These are phyloP conservation scores for Scedosporium minutisporum DNA, from an alignment of 2,329 filamentous ascomycete species.

Conservation along the genomic window DNA sequence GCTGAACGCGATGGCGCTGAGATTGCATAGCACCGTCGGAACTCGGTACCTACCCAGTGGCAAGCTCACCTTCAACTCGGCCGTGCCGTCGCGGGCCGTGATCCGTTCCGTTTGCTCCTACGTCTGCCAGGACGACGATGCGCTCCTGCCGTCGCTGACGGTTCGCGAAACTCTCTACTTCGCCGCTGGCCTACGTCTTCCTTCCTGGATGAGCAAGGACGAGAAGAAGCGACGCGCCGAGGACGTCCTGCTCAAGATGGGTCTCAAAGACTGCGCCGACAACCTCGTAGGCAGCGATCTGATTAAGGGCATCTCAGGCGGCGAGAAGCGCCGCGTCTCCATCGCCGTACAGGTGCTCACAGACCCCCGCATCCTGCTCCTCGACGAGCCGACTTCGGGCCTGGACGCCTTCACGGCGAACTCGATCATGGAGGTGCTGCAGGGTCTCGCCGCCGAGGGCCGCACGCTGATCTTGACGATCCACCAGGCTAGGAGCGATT, in stretches of 20 bases:
- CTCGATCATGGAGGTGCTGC: conserved; percentile 66
- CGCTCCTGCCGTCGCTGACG: conserved; percentile 62
- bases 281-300: conserved; percentile 63
- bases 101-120: conserved; percentile 66
- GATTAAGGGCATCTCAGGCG: conserved; percentile 70
- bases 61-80: conserved; percentile 59
- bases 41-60: conserved; percentile 55
- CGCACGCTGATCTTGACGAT: conserved; percentile 69
- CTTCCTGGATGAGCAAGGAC: conserved; percentile 57
- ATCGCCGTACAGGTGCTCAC: conserved; percentile 72
- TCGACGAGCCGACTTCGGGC: conserved; percentile 70
- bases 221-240: conserved; percentile 62
- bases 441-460: conserved; percentile 61
- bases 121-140: conserved; percentile 71
- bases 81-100: conserved; percentile 57
- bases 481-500: conserved; percentile 64
- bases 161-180: conserved; percentile 66
- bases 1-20: conserved; percentile 61
- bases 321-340: conserved; percentile 67
- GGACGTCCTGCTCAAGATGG: conserved; percentile 64
- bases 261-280: conserved; percentile 68
- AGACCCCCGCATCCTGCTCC: conserved; percentile 60
- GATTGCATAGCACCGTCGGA: conserved; percentile 50
- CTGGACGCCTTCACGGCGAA: conserved; percentile 69
- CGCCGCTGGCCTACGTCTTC: conserved; percentile 61